These are phyloP conservation scores for Mortierella sp. DNA, from an alignment of 371 early-diverging fungal species.

Conservation along the genomic window DNA sequence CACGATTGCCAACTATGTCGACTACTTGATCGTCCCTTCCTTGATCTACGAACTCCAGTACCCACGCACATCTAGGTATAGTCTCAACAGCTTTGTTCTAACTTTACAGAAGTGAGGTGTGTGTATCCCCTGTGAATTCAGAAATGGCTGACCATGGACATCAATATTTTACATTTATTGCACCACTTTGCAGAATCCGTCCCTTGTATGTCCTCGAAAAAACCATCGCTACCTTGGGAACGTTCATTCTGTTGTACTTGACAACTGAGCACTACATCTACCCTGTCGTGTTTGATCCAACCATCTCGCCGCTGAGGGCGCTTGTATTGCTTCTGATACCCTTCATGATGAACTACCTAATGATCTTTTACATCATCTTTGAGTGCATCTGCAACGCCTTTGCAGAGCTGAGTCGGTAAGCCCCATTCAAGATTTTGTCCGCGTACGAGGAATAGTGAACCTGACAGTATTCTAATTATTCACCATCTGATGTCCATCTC, in stretches of 20 bases:
- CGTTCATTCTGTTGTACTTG: slow-evolving; percentile 83
- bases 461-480: neutral
- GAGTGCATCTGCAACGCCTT: slow-evolving; percentile 96
- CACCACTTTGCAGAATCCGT: slow-evolving; percentile 72
- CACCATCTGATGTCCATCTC: neutral
- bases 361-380: slow-evolving; percentile 95
- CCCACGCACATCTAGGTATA: slow-evolving; percentile 85
- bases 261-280: slow-evolving; percentile 88
- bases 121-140: too few species aligned
- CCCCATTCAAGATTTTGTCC: too few species aligned
- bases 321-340: slow-evolving; percentile 84
- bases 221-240: slow-evolving; percentile 81
- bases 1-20: slow-evolving; percentile 84
- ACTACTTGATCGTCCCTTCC: slow-evolving; percentile 90
- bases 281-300: slow-evolving; percentile 78
- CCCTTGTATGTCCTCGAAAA: slow-evolving; percentile 90
- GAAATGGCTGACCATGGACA: too few species aligned
- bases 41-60: slow-evolving; percentile 94
- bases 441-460: too few species aligned
- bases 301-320: slow-evolving; percentile 62
- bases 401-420: slow-evolving; percentile 91
- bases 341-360: slow-evolving; percentile 88
- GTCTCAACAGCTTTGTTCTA: too few species aligned
- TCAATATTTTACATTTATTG: neutral
- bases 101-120: neutral